phyloP scores from a whole-genome alignment of 202 grass and related monocot species.

The Setaria viridis region DNA sequence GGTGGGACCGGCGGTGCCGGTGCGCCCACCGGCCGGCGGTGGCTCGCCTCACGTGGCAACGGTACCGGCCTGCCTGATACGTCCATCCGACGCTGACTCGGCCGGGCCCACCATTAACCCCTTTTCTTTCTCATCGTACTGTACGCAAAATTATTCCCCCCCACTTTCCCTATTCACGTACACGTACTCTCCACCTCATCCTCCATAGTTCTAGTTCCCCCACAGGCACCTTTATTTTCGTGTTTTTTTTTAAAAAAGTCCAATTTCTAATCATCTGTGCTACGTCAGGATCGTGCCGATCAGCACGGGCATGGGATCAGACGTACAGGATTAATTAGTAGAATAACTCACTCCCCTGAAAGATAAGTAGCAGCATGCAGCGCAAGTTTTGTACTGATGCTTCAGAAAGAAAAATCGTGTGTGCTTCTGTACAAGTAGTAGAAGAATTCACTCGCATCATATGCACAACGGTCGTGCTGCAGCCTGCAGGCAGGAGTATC shows the following conservation, averaged over 20 bases:
- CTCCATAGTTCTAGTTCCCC: background rate
- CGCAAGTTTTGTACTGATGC: background rate
- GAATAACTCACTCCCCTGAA: background rate
- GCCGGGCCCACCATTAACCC: background rate
- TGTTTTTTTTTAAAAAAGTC: too few species aligned
- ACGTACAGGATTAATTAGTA: too few species aligned
- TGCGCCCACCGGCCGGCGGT: background rate
- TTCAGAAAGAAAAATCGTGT: background rate
- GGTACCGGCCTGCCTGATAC: conserved; percentile 31
- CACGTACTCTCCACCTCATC: background rate
- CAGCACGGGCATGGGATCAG: too few species aligned
- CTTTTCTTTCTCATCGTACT: conserved; percentile 16
- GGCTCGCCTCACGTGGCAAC: conserved; percentile 27
- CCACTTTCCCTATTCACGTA: background rate
- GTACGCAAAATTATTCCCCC: background rate
- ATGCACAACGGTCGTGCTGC: background rate
- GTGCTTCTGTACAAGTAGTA: background rate
- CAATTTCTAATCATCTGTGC: too few species aligned
- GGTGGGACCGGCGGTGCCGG: background rate
- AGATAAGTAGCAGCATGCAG: background rate
- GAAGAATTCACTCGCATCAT: background rate
- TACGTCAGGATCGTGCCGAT: too few species aligned
- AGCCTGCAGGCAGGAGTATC: background rate
- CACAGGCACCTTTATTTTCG: too few species aligned
- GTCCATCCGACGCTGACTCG: conserved; percentile 28